These are phyloP conservation scores for Pseudogymnoascus sp. DNA, from an alignment of 2,329 filamentous ascomycete species.

Conservation along the genomic window DNA sequence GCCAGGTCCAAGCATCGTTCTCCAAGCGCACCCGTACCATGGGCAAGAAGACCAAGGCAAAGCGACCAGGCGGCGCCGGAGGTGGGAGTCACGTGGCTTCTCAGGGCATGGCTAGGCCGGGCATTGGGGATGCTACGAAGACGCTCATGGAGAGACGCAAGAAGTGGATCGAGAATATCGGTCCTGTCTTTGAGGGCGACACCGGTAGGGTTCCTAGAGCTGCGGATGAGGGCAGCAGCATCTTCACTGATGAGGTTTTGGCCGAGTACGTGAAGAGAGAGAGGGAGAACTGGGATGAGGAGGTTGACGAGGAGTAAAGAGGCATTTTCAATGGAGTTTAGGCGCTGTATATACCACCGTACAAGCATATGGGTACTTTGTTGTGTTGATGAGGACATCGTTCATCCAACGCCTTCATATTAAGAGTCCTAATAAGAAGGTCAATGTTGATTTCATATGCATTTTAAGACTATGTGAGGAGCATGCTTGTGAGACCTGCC, in stretches of 20 bases:
- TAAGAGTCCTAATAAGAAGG: background rate
- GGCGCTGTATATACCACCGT: background rate
- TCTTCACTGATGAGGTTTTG: constrained; percentile 72
- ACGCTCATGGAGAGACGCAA: constrained; percentile 85
- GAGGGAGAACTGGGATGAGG: constrained; percentile 73
- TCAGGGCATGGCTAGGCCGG: constrained; percentile 60
- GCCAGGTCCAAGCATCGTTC: constrained; percentile 90
- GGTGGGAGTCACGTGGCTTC: constrained; percentile 60
- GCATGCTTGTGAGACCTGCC: background rate
- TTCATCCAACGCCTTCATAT: no score
- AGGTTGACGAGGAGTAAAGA: constrained; percentile 31
- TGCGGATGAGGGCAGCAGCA: constrained; percentile 56
- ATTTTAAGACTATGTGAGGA: background rate
- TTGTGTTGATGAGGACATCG: background rate
- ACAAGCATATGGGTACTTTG: background rate
- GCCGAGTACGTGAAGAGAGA: constrained; percentile 65
- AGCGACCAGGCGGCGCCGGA: constrained; percentile 67
- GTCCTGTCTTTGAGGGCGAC: constrained; percentile 73
- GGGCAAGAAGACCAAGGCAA: constrained; percentile 89
- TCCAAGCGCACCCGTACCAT: constrained; percentile 91
- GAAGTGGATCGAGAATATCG: constrained; percentile 87
- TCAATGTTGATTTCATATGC: background rate
- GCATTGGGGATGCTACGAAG: constrained; percentile 85
- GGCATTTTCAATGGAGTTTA: constrained; percentile 12
- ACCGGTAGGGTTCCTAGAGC: constrained; percentile 63